Evolutionary conservation across 345 rosid genomes (phyloP).

Genomic region (Euphorbia peplus): DNA sequence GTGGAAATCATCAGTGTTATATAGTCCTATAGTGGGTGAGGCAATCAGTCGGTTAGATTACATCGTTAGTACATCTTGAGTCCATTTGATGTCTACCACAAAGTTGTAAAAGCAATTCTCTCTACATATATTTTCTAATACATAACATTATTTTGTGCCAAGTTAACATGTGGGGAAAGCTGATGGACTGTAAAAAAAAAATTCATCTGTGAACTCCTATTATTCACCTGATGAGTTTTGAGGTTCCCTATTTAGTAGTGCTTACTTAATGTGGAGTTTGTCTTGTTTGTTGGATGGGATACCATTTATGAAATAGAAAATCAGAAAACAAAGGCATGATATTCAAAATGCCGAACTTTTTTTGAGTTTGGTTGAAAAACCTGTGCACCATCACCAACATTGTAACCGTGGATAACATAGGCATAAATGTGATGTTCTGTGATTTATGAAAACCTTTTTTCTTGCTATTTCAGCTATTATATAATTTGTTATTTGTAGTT

Average conservation of each 20-base stretch:
- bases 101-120: background rate
- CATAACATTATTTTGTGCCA: background rate
- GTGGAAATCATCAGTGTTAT: background rate
- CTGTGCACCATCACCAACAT: background rate
- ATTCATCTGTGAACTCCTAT: background rate
- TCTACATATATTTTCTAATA: background rate
- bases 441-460: background rate
- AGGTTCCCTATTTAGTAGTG: background rate
- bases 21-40: slow-evolving; percentile 2
- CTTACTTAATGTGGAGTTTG: background rate
- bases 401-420: background rate
- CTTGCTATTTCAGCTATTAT: background rate
- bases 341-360: background rate
- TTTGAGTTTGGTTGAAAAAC: background rate
- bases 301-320: background rate
- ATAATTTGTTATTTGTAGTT: background rate
- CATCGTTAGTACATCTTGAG: background rate
- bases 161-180: background rate
- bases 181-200: background rate
- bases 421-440: background rate
- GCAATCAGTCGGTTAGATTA: background rate
- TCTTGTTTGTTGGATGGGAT: background rate
- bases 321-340: background rate
- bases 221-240: background rate
- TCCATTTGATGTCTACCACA: background rate